These are phyloP conservation scores for Colletotrichum cordylinicola DNA, from an alignment of 2,329 filamentous ascomycete species.

Conservation along the genomic window DNA sequence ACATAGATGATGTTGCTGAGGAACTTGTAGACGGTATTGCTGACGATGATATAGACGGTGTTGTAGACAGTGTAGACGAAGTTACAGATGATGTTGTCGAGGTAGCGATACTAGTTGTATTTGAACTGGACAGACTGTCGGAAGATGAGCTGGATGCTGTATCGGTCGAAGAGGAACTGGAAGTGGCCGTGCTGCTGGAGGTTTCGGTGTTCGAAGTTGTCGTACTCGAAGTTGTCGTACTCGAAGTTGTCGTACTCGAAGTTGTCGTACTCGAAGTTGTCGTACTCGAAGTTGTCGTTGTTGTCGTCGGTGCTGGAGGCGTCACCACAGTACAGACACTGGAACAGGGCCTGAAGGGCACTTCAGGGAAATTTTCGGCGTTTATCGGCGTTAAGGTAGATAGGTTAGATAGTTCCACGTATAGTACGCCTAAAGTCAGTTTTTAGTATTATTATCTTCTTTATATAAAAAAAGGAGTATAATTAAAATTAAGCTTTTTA, in stretches of 20 bases:
- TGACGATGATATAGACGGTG: no score
- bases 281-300: background rate
- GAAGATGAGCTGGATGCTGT: background rate
- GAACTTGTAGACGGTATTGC: background rate
- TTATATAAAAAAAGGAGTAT: no score
- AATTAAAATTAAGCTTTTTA: no score
- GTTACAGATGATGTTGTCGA: background rate
- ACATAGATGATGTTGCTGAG: background rate
- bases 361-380: no score
- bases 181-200: background rate
- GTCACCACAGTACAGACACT: fast-evolving
- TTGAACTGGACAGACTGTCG: background rate
- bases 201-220: background rate
- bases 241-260: background rate
- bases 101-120: background rate
- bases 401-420: no score
- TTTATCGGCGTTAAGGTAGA: no score
- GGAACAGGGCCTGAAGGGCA: no score
- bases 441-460: no score
- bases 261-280: background rate
- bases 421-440: no score
- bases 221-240: background rate
- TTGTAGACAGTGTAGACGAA: background rate
- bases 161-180: background rate
- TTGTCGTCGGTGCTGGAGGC: background rate